Evolutionary conservation across 78 protist genomes (phyloP).

Genomic region (Dictyostelium brefeldianum): DNA sequence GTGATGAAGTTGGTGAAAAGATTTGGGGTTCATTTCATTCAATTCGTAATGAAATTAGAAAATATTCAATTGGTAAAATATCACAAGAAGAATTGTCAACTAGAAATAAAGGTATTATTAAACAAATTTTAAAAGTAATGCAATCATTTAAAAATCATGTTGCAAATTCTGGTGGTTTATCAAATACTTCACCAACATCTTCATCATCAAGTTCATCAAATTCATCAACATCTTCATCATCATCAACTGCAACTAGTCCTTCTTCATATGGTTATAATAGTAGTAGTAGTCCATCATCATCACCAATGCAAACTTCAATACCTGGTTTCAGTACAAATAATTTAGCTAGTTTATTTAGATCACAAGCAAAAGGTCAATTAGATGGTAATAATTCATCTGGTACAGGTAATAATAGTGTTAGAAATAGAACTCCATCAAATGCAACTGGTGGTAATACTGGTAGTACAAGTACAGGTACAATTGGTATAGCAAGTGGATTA

Average conservation of each 20-base stretch:
- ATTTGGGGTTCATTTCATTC: slow-evolving; percentile 82
- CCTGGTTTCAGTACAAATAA: slow-evolving; percentile 35
- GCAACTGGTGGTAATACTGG: slow-evolving; percentile 12
- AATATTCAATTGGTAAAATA: slow-evolving; percentile 79
- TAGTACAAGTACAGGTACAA: background rate
- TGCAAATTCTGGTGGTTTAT: background rate
- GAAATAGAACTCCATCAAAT: slow-evolving; percentile 57
- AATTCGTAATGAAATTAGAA: slow-evolving; percentile 72
- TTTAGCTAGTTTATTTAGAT: slow-evolving; percentile 54
- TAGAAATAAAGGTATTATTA: slow-evolving; percentile 45
- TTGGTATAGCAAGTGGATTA: background rate
- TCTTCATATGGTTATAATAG: background rate
- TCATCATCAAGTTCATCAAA: background rate
- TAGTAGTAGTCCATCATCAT: background rate
- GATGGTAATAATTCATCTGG: background rate
- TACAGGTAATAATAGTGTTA: background rate
- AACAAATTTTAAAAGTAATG: slow-evolving; percentile 67
- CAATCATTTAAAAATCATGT: slow-evolving; percentile 46
- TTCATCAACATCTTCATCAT: background rate
- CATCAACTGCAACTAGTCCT: background rate
- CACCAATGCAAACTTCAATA: background rate
- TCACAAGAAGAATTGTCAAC: slow-evolving; percentile 73
- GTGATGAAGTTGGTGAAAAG: slow-evolving; percentile 83
- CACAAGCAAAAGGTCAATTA: slow-evolving; percentile 39
- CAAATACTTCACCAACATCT: background rate